phyloP scores from a whole-genome alignment of 768 basidiomycete genomes.

The Podaxis pistillaris region DNA sequence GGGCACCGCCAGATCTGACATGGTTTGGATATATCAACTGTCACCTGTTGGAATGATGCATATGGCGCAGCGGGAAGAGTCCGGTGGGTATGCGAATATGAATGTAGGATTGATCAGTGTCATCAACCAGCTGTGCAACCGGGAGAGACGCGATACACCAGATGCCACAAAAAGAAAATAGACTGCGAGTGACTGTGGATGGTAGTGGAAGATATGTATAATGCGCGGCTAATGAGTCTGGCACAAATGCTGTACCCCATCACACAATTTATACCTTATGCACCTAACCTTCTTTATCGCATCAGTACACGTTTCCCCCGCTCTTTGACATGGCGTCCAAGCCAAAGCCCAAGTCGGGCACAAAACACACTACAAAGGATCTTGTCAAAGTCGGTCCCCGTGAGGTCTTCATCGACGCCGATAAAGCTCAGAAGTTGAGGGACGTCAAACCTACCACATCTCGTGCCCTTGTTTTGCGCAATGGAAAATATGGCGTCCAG shows the following conservation, averaged over 20 bases:
- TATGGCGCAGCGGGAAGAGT: not conserved
- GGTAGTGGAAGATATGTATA: too few species aligned
- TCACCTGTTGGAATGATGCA: slow-evolving; percentile 3
- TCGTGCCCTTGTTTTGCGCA: slow-evolving; percentile 72
- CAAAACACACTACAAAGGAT: slow-evolving; percentile 10
- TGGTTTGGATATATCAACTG: slow-evolving; percentile 2
- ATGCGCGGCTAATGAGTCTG: too few species aligned
- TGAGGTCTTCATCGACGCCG: slow-evolving; percentile 16
- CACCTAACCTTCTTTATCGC: not conserved
- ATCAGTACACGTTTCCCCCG: not conserved
- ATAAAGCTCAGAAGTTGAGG: slow-evolving; percentile 9
- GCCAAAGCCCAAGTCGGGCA: slow-evolving; percentile 6
- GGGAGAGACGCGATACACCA: too few species aligned
- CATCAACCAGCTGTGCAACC: too few species aligned
- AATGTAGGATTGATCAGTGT: too few species aligned
- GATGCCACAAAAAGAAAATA: too few species aligned
- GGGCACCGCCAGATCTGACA: not conserved
- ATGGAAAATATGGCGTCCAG: slow-evolving; percentile 69
- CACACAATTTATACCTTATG: not conserved
- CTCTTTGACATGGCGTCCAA: slow-evolving; percentile 25
- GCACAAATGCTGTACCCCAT: too few species aligned
- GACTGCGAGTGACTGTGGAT: too few species aligned
- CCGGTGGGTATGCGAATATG: not conserved
- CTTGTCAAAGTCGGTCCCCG: slow-evolving; percentile 17
- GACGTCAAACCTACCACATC: slow-evolving; percentile 58